These are phyloP conservation scores for Arabis alpina DNA, from an alignment of 345 rosid species.

Conservation along the genomic window DNA sequence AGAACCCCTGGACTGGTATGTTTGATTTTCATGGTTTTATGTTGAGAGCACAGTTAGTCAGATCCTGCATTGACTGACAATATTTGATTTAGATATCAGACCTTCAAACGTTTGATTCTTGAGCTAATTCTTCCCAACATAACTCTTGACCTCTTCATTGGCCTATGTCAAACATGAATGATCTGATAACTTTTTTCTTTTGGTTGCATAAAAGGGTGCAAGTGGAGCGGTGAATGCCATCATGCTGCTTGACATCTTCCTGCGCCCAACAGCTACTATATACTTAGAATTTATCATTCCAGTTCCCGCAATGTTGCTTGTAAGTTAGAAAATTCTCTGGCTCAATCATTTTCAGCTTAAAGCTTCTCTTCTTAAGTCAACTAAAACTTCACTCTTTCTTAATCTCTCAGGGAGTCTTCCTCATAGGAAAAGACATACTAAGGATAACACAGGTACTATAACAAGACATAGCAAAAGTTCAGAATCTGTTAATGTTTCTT, in stretches of 20 bases:
- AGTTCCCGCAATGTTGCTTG: constrained; percentile 81
- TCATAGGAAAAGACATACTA: constrained; percentile 70
- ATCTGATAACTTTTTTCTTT: not conserved
- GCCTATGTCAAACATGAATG: not conserved
- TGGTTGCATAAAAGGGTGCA: constrained; percentile 61
- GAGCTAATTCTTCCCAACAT: constrained; percentile 9
- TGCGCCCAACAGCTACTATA: constrained; percentile 75
- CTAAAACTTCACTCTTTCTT: constrained; percentile 18
- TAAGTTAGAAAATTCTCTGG: constrained; percentile 44
- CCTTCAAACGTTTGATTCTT: not conserved
- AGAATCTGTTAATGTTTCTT: constrained; percentile 14
- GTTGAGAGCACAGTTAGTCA: not conserved
- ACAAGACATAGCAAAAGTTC: constrained; percentile 2
- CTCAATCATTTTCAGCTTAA: constrained; percentile 6
- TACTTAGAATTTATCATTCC: constrained; percentile 74
- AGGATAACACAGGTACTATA: constrained; percentile 67
- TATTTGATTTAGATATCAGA: constrained; percentile 1
- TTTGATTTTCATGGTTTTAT: not conserved
- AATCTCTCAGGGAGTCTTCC: constrained; percentile 63
- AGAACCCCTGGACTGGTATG: constrained; percentile 76
- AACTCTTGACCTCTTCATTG: not conserved
- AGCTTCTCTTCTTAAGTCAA: constrained; percentile 8
- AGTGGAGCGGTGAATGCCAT: constrained; percentile 96
- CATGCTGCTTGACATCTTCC: constrained; percentile 83
- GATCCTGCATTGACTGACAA: not conserved